Conservation (phyloP, 1,284 basidiomycete genomes). For the Ceratobasidium papillatum region DNA sequence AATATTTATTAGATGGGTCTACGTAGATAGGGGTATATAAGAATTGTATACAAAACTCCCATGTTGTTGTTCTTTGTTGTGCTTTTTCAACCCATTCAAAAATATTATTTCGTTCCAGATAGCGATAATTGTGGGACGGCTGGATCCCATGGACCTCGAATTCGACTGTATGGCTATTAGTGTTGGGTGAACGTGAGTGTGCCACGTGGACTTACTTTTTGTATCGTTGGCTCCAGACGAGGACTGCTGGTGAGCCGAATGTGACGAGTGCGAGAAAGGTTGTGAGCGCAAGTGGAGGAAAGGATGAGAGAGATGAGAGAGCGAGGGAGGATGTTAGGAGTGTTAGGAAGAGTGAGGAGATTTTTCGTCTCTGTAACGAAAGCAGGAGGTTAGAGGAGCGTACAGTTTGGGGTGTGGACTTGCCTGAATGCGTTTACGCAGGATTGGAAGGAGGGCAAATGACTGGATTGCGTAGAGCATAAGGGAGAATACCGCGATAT, state of each 20-base stretch:
- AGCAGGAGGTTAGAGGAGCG: conserved; percentile 45
- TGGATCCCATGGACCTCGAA: conserved; percentile 63
- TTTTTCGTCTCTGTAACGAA: conserved; percentile 55
- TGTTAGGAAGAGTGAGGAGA: conserved; percentile 58
- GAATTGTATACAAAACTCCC: conserved; percentile 3
- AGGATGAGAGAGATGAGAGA: conserved; percentile 63
- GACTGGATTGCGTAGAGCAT: conserved; percentile 85
- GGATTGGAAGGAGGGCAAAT: conserved; percentile 85
- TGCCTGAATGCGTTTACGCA: conserved; percentile 83
- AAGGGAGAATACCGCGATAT: conserved; percentile 89
- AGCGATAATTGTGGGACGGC: conserved; percentile 50
- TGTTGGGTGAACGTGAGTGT: conserved; percentile 46
- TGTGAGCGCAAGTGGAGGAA: conserved; percentile 62
- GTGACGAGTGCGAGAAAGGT: conserved; percentile 65
- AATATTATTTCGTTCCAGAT: conserved; percentile 17
- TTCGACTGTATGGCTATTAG: conserved; percentile 54
- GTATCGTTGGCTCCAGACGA: conserved; percentile 83
- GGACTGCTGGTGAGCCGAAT: conserved; percentile 72
- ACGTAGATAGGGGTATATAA: background rate
- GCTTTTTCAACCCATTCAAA: conserved; percentile 11
- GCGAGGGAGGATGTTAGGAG: conserved; percentile 61
- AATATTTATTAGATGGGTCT: conserved; percentile 41
- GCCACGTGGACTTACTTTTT: conserved; percentile 71
- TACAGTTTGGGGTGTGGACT: conserved; percentile 48
- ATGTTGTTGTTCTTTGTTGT: background rate